These are phyloP conservation scores for Boletellus sp. DNA, from an alignment of 768 basidiomycete genomes.

Conservation along the genomic window DNA sequence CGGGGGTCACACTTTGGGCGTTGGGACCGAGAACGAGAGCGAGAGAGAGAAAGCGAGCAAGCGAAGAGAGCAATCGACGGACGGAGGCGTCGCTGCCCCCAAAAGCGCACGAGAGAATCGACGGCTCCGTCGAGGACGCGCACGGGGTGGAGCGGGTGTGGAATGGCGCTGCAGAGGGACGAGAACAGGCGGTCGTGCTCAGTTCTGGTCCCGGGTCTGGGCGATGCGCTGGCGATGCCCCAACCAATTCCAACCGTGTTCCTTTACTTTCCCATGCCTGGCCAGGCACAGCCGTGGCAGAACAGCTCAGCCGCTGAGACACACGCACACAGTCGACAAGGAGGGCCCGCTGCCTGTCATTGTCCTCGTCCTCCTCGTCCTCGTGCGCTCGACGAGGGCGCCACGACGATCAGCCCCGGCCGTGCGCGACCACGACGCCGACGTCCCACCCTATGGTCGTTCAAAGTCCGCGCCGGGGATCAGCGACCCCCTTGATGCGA, in stretches of 20 bases:
- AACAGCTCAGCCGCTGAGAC: not conserved
- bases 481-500: not conserved
- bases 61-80: slow-evolving; percentile 4
- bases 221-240: slow-evolving; percentile 16
- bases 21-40: slow-evolving; percentile 12
- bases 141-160: not conserved
- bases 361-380: too few species aligned
- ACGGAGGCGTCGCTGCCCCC: not conserved
- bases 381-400: too few species aligned
- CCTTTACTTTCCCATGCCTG: slow-evolving; percentile 23
- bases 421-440: too few species aligned
- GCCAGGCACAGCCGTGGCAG: not conserved
- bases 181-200: slow-evolving; percentile 5
- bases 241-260: slow-evolving; percentile 13
- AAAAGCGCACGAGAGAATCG: not conserved
- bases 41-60: slow-evolving; percentile 6
- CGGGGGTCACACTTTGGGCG: slow-evolving; percentile 20
- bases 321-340: too few species aligned
- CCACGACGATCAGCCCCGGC: too few species aligned
- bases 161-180: not conserved
- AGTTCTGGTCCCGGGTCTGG: not conserved
- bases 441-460: too few species aligned
- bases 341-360: too few species aligned
- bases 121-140: not conserved
- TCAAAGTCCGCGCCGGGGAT: not conserved